Evolutionary conservation across 1,284 basidiomycete genomes (phyloP).

Genomic region (Cryptococcus deneoformans): DNA sequence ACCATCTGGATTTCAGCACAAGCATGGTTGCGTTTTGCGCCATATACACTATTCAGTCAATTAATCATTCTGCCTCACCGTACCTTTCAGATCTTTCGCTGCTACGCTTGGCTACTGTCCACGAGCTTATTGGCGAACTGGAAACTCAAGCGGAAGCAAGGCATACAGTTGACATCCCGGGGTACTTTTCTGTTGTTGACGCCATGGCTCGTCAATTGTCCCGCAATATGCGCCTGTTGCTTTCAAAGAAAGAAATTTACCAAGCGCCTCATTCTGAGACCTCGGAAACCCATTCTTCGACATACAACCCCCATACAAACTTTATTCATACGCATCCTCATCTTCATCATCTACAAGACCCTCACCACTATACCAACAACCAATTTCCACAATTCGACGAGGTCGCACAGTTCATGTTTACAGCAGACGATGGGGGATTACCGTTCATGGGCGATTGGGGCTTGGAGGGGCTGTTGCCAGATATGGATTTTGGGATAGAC

Average conservation of each 20-base stretch:
- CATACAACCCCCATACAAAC: not conserved
- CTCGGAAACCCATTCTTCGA: too few species aligned
- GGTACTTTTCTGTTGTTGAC: slow-evolving; percentile 14
- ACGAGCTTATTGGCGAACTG: slow-evolving; percentile 15
- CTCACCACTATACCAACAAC: not conserved
- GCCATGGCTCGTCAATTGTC: slow-evolving; percentile 19
- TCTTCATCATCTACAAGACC: not conserved
- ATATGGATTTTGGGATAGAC: not conserved
- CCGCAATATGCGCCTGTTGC: slow-evolving; percentile 9
- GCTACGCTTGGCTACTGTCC: slow-evolving; percentile 15
- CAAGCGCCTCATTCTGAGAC: too few species aligned
- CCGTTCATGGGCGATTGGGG: slow-evolving; percentile 14
- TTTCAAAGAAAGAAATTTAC: slow-evolving; percentile 1
- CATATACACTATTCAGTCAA: slow-evolving; percentile 19
- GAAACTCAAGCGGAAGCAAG: slow-evolving; percentile 16
- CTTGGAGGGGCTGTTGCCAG: slow-evolving; percentile 5
- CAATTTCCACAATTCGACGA: slow-evolving; percentile 2
- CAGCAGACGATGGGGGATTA: slow-evolving; percentile 3
- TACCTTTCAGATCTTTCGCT: slow-evolving; percentile 18
- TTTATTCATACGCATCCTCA: not conserved
- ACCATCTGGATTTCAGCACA: slow-evolving; percentile 6
- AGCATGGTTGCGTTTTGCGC: slow-evolving; percentile 25
- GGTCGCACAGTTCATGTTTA: slow-evolving; percentile 4
- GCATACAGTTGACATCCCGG: slow-evolving; percentile 6
- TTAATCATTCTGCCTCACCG: slow-evolving; percentile 8